Percentiles rank a stretch among this genome's conserved stretches.
phyloP scores from a whole-genome alignment of 2,329 filamentous ascomycete species.

The Beauveria varroae region DNA sequence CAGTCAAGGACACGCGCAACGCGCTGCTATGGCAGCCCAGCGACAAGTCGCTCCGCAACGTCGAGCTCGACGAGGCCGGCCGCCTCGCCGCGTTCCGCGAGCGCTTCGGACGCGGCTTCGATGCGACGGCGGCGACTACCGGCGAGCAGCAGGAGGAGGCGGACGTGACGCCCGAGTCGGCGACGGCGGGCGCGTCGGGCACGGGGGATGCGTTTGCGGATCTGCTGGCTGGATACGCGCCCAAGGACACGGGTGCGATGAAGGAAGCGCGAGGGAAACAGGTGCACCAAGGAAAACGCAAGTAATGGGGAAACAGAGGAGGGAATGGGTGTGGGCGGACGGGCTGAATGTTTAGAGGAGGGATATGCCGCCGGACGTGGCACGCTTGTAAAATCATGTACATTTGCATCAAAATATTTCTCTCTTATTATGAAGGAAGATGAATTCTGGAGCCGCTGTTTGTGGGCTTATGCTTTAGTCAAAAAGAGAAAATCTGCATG shows the following conservation, averaged over 20 bases:
- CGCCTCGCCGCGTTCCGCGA: slow-evolving; percentile 77
- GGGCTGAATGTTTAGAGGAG: background rate
- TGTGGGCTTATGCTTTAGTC: no score
- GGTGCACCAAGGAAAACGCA: slow-evolving; percentile 27
- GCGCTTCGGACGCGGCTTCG: slow-evolving; percentile 78
- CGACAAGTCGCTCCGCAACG: slow-evolving; percentile 70
- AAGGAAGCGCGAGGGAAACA: slow-evolving; percentile 33
- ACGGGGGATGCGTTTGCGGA: slow-evolving; percentile 34
- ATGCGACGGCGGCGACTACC: slow-evolving; percentile 40
- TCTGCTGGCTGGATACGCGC: slow-evolving; percentile 43
- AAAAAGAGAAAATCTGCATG: background rate
- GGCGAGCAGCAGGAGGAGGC: slow-evolving; percentile 15
- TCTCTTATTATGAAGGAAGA: background rate
- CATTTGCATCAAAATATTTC: background rate
- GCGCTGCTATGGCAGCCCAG: slow-evolving; percentile 85
- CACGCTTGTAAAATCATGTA: slow-evolving; percentile 7
- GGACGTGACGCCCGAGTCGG: slow-evolving; percentile 20
- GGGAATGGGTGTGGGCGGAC: background rate
- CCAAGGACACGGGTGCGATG: slow-evolving; percentile 28
- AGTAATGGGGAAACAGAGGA: slow-evolving; percentile 29
- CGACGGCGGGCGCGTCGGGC: slow-evolving; percentile 16
- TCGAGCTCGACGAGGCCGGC: slow-evolving; percentile 93
- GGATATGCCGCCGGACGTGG: background rate
- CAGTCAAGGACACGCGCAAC: slow-evolving; percentile 79
- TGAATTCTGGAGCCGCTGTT: no score